Percentiles rank a stretch among this genome's conserved stretches.
Evolutionary conservation across 1,284 basidiomycete genomes (phyloP).

Genomic region (Cystobasidiaceae sp.): DNA sequence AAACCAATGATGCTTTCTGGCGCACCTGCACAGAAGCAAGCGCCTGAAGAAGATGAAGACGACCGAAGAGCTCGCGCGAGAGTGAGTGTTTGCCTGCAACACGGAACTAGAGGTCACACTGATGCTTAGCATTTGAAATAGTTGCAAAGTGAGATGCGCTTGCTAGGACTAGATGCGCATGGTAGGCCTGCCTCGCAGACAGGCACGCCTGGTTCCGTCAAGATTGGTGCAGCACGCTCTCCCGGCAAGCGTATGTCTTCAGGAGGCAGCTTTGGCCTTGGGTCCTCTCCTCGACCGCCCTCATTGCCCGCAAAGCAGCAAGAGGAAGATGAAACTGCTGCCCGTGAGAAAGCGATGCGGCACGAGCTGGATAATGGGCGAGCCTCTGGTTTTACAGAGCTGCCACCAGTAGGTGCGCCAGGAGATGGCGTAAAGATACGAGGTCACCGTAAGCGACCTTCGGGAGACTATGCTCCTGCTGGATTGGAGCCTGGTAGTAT

Average conservation of each 20-base stretch:
- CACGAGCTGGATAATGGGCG: constrained; percentile 28
- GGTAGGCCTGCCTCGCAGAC: constrained; percentile 3
- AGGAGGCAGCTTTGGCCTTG: not conserved
- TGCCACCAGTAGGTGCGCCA: not conserved
- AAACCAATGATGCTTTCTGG: constrained; percentile 35
- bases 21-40: constrained; percentile 16
- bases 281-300: constrained; percentile 4
- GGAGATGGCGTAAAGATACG: constrained; percentile 7
- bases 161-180: constrained; percentile 17
- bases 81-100: constrained; percentile 24
- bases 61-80: constrained; percentile 34
- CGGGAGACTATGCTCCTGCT: not conserved
- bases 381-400: constrained; percentile 34
- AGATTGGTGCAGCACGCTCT: not conserved
- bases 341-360: constrained; percentile 10
- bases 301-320: constrained; percentile 21
- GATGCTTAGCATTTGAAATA: no score
- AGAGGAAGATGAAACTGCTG: constrained; percentile 4
- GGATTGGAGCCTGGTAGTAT: not conserved
- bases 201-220: not conserved
- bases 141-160: constrained; percentile 31
- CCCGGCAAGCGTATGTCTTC: constrained; percentile 1
- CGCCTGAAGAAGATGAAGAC: constrained; percentile 41
- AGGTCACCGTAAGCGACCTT: constrained; percentile 26
- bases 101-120: constrained; percentile 33